phyloP scores from a whole-genome alignment of 2,329 filamentous ascomycete species.

The Furcasterigmium sp. region DNA sequence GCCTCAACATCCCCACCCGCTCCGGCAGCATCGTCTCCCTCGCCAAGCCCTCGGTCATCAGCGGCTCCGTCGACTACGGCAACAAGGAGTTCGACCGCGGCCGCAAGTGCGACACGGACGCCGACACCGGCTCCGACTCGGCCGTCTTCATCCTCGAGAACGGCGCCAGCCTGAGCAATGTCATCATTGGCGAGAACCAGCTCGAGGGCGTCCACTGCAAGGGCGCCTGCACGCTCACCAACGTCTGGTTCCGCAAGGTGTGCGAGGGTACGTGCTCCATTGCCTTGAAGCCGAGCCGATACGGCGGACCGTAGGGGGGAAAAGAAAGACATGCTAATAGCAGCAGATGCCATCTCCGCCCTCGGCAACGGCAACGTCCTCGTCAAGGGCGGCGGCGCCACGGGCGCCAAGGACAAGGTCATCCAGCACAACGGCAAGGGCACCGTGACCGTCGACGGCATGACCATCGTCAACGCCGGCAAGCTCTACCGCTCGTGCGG shows the following conservation, averaged over 20 bases:
- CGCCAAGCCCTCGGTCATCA: constrained; percentile 11
- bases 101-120: constrained; percentile 12
- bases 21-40: constrained; percentile 15
- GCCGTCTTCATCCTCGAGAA: constrained; percentile 48
- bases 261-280: constrained; percentile 23
- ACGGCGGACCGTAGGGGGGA: too few species aligned
- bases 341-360: constrained; percentile 7
- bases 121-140: constrained; percentile 12
- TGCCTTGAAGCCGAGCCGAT: constrained; percentile 21
- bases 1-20: constrained; percentile 16
- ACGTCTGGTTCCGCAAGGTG: constrained; percentile 33
- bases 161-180: constrained; percentile 45
- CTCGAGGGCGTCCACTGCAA: constrained; percentile 46
- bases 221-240: constrained; percentile 34
- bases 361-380: constrained; percentile 13
- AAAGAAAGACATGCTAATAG: too few species aligned
- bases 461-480: constrained; percentile 32
- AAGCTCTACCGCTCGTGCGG: constrained; percentile 39
- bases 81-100: constrained; percentile 16
- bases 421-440: constrained; percentile 28
- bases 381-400: constrained; percentile 25
- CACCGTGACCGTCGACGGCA: constrained; percentile 22
- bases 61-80: constrained; percentile 12
- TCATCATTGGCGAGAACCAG: constrained; percentile 46
- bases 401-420: constrained; percentile 24